Percentiles rank a stretch among this genome's conserved stretches.
These are phyloP conservation scores for Metarhizium robertsii DNA, from an alignment of 2,329 filamentous ascomycete genomes.

Conservation along the genomic window DNA sequence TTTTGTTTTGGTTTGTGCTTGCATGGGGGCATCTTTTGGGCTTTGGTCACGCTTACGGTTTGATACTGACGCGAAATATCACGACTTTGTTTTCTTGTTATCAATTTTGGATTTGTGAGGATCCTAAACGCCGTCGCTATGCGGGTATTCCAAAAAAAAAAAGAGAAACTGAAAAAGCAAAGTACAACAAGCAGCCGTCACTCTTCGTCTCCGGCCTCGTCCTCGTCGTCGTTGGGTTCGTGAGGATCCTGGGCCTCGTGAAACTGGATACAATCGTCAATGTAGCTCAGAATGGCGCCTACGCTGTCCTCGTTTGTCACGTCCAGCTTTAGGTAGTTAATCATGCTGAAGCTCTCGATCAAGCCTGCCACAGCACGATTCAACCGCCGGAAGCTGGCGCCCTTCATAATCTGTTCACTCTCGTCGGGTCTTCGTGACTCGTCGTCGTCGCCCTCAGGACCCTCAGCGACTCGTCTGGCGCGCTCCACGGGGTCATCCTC, in stretches of 20 bases:
- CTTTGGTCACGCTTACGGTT: no score
- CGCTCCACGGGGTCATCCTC: conserved; percentile 64
- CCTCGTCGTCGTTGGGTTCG: conserved; percentile 64
- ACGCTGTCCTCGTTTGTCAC: conserved; percentile 89
- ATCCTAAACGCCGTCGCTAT: conserved; percentile 33
- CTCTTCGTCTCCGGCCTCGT: conserved; percentile 30
- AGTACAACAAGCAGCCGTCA: conserved; percentile 1
- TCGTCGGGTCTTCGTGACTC: conserved; percentile 53
- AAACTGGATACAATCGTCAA: conserved; percentile 89
- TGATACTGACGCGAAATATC: no score
- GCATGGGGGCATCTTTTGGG: no score
- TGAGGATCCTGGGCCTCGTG: conserved; percentile 88
- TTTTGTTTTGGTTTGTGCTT: no score
- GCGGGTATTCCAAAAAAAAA: conserved; percentile 10
- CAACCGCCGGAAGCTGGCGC: conserved; percentile 69
- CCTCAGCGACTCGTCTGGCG: conserved; percentile 28
- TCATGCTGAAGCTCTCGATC: conserved; percentile 97
- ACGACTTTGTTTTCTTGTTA: no score
- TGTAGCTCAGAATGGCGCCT: conserved; percentile 73
- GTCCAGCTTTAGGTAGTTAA: conserved; percentile 86
- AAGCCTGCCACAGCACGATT: conserved; percentile 83
- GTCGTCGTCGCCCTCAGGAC: conserved; percentile 35
- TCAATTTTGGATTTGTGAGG: no score
- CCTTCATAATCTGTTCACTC: conserved; percentile 65
- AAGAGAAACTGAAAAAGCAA: no score